A percentile compares a stretch with the other conserved stretches of the same genome.
Conservation (phyloP, 108 stramenopile genomes). For the Seminavis robusta region DNA sequence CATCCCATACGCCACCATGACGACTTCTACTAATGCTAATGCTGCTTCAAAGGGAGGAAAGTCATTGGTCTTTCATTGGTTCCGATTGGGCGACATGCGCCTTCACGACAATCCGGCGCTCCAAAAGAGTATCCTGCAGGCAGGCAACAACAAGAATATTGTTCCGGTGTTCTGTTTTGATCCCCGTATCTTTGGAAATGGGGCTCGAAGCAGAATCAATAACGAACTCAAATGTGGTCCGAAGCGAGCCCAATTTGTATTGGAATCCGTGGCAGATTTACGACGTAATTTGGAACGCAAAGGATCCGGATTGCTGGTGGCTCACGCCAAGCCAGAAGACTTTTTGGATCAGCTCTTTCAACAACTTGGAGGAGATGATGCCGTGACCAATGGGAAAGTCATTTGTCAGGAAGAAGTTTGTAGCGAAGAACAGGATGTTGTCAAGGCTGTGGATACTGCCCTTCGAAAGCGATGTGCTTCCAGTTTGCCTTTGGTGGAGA, state of each 20-base stretch:
- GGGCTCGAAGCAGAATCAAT: slow-evolving; percentile 40
- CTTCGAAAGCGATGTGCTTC: slow-evolving; percentile 22
- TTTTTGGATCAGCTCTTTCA: slow-evolving; percentile 37
- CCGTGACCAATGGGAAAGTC: background rate
- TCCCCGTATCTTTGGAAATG: slow-evolving; percentile 56
- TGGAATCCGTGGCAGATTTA: slow-evolving; percentile 73
- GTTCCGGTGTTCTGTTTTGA: slow-evolving; percentile 85
- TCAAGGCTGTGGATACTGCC: slow-evolving; percentile 44
- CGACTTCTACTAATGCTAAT: background rate
- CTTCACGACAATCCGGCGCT: slow-evolving; percentile 79
- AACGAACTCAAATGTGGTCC: slow-evolving; percentile 71
- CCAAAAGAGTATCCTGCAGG: slow-evolving; percentile 14
- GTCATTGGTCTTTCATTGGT: slow-evolving; percentile 55
- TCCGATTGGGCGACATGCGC: slow-evolving; percentile 69
- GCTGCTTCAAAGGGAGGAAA: too few species aligned
- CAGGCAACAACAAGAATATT: too few species aligned
- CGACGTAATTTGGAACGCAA: slow-evolving; percentile 44
- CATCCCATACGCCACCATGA: slow-evolving; percentile 14
- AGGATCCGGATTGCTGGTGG: slow-evolving; percentile 52
- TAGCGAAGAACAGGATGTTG: slow-evolving; percentile 64
- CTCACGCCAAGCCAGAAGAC: slow-evolving; percentile 59
- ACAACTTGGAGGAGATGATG: slow-evolving; percentile 5
- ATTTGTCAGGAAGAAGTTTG: slow-evolving; percentile 77
- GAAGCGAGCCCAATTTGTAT: slow-evolving; percentile 67
- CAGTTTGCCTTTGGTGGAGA: slow-evolving; percentile 34